Conservation (phyloP, 2,329 filamentous ascomycete species). For the Neofusicoccum kwambonambiense region DNA sequence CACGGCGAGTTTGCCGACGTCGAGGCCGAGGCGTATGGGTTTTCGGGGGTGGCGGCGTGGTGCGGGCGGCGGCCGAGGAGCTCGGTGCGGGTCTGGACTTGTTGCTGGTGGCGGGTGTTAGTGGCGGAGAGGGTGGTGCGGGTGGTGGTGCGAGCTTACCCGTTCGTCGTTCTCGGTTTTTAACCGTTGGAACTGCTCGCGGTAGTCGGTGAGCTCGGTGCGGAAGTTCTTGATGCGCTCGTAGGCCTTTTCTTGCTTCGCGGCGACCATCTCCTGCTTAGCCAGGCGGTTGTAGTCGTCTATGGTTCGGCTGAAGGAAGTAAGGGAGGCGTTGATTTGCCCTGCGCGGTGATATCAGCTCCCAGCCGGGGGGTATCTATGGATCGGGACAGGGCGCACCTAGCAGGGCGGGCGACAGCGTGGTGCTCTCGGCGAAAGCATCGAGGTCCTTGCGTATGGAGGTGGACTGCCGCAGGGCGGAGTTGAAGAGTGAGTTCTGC, state of each 20-base stretch:
- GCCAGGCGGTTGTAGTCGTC: conserved; percentile 88
- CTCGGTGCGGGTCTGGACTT: conserved; percentile 71
- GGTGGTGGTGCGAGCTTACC: conserved; percentile 37
- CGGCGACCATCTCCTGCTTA: conserved; percentile 82
- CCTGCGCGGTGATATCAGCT: background rate
- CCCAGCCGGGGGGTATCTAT: background rate
- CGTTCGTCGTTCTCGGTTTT: conserved; percentile 76
- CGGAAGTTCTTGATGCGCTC: conserved; percentile 86
- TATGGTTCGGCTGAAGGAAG: conserved; percentile 82
- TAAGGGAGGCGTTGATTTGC: conserved; percentile 49
- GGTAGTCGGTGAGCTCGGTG: conserved; percentile 75
- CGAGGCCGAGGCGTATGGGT: conserved; percentile 76
- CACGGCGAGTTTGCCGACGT: conserved; percentile 39
- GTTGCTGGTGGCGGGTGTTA: conserved; percentile 41
- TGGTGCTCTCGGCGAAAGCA: conserved; percentile 60
- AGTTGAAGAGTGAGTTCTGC: conserved; percentile 82
- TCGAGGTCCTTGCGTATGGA: conserved; percentile 75
- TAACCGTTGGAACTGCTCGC: conserved; percentile 72
- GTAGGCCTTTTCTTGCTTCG: conserved; percentile 87
- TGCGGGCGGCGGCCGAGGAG: conserved; percentile 83
- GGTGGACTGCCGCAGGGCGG: conserved; percentile 79
- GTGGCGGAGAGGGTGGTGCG: background rate
- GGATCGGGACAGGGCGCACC: conserved; percentile 32
- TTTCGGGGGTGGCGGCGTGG: conserved; percentile 77
- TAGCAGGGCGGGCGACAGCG: conserved; percentile 62